Percentiles rank a stretch among this genome's conserved stretches.
phyloP scores from a whole-genome alignment of 1,284 basidiomycete genomes.

The Ustilago loliicola region DNA sequence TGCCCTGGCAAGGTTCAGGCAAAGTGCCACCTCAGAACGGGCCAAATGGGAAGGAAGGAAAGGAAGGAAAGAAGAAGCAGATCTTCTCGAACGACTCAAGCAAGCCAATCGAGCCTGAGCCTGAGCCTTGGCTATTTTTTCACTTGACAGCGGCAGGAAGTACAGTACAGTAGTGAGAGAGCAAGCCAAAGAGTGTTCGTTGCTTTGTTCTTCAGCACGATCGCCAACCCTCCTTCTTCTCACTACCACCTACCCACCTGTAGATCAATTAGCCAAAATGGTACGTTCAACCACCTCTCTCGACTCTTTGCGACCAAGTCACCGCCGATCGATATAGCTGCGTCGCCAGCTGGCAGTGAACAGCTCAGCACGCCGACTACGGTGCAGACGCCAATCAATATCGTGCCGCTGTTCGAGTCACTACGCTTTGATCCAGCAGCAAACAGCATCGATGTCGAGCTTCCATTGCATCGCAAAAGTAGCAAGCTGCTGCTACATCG shows the following conservation, averaged over 20 bases:
- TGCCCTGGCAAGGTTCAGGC: too few species aligned
- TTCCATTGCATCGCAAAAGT: neutral
- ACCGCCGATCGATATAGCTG: neutral
- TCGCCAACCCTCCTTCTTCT: conserved; percentile 14
- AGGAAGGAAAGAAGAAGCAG: conserved; percentile 13
- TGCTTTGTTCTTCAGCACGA: too few species aligned
- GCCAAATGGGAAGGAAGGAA: conserved; percentile 1
- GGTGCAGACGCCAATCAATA: neutral
- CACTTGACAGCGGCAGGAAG: neutral
- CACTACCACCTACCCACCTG: conserved; percentile 43
- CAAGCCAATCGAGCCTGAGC: conserved; percentile 1
- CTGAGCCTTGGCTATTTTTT: conserved; percentile 15
- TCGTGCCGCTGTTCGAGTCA: neutral
- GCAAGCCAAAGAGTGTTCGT: neutral
- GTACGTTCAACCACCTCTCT: conserved; percentile 20
- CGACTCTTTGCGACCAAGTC: neutral
- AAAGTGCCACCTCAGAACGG: conserved; percentile 4
- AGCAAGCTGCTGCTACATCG: neutral
- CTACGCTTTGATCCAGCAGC: neutral
- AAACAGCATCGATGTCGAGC: neutral
- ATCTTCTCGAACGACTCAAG: conserved; percentile 38
- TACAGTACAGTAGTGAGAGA: neutral
- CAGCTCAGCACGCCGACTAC: neutral
- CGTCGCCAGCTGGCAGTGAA: neutral
- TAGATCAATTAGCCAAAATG: conserved; percentile 52